Conservation (phyloP, 2,329 filamentous ascomycete species). For the Diaporthe caulivora region DNA sequence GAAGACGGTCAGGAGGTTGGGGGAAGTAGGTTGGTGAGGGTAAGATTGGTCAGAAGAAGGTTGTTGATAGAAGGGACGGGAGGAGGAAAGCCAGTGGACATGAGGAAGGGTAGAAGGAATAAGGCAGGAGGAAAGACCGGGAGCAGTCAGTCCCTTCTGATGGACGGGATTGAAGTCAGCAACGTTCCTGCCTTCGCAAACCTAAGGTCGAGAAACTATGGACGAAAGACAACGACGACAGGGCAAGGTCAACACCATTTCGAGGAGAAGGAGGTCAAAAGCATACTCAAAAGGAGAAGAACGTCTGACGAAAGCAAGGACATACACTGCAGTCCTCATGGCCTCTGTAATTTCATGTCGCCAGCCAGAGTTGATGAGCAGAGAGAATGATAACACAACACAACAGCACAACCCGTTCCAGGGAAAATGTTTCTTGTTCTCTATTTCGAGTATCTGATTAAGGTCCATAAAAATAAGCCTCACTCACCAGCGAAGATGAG, state of each 20-base stretch:
- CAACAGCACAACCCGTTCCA: neutral
- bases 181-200: neutral
- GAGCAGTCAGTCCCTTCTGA: neutral
- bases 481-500: slow-evolving; percentile 36
- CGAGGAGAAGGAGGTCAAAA: too few species aligned
- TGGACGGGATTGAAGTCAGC: too few species aligned
- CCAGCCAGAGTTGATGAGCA: neutral
- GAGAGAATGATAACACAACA: too few species aligned
- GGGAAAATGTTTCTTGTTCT: slow-evolving; percentile 19
- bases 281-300: neutral
- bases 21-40: too few species aligned
- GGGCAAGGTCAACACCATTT: neutral
- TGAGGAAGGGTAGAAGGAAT: neutral
- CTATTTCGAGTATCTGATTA: slow-evolving; percentile 32
- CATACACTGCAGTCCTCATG: neutral
- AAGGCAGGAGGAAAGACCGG: too few species aligned
- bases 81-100: too few species aligned
- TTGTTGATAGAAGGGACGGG: too few species aligned
- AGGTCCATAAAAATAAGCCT: slow-evolving; percentile 21
- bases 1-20: too few species aligned
- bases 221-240: neutral
- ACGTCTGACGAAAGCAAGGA: neutral
- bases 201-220: neutral
- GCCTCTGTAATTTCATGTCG: too few species aligned
- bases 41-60: too few species aligned